Percentiles rank a stretch among this genome's conserved stretches.
These are phyloP conservation scores for Erigeron philadelphicus DNA, from an alignment of 140 eudicot genomes.

Conservation along the genomic window DNA sequence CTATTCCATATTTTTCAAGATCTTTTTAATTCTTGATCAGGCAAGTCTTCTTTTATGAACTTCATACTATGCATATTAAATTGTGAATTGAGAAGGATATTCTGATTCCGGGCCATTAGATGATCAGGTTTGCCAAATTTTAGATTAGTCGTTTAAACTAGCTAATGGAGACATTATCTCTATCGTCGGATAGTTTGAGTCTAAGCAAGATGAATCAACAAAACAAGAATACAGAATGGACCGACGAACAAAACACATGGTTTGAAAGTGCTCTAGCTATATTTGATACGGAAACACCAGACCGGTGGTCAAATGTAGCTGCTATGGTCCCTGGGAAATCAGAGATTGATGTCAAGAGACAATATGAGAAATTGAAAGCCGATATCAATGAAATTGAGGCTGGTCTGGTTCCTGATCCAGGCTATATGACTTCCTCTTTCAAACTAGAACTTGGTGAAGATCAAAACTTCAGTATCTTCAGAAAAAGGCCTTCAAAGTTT, in stretches of 20 bases:
- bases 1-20: slow-evolving; percentile 17
- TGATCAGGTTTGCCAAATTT: not conserved
- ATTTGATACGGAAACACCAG: slow-evolving; percentile 68
- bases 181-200: slow-evolving; percentile 27
- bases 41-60: slow-evolving; percentile 18
- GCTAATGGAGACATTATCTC: slow-evolving; percentile 24
- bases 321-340: slow-evolving; percentile 78
- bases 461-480: slow-evolving; percentile 26
- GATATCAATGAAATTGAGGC: slow-evolving; percentile 81
- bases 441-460: slow-evolving; percentile 46
- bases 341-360: slow-evolving; percentile 66
- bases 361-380: slow-evolving; percentile 58
- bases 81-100: slow-evolving; percentile 11
- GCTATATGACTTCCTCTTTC: slow-evolving; percentile 40
- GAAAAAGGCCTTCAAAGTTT: slow-evolving; percentile 36
- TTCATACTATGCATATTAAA: not conserved
- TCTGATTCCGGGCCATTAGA: not conserved
- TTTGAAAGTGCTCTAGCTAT: slow-evolving; percentile 47
- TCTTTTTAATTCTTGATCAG: slow-evolving; percentile 34
- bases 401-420: slow-evolving; percentile 64
- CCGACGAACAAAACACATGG: slow-evolving; percentile 34
- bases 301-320: slow-evolving; percentile 75
- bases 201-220: slow-evolving; percentile 15
- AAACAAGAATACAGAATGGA: slow-evolving; percentile 34
- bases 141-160: slow-evolving; percentile 16